phyloP scores from a whole-genome alignment of 1,284 basidiomycete species.

The Rhodotorula sp. region DNA sequence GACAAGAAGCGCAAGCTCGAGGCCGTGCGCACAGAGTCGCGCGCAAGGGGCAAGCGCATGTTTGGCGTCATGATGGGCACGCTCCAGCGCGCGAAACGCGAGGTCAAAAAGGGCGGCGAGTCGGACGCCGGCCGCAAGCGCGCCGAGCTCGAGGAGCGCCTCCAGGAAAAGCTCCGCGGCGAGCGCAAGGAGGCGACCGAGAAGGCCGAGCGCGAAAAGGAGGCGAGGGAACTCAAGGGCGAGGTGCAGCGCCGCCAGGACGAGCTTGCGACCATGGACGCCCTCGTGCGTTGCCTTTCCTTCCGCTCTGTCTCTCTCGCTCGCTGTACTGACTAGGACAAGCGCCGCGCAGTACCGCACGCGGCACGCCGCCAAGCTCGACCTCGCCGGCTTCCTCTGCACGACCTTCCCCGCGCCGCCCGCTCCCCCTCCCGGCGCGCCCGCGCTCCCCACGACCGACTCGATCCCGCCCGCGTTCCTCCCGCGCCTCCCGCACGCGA shows the following conservation, averaged over 20 bases:
- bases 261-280: slow-evolving; percentile 30
- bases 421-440: not conserved
- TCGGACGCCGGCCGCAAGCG: slow-evolving; percentile 38
- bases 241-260: slow-evolving; percentile 39
- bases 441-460: slow-evolving; percentile 2
- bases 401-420: slow-evolving; percentile 33
- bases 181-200: slow-evolving; percentile 35
- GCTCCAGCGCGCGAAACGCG: slow-evolving; percentile 40
- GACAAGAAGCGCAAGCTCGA: slow-evolving; percentile 33
- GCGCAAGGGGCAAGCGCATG: slow-evolving; percentile 40
- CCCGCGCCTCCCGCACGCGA: slow-evolving; percentile 41
- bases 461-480: slow-evolving; percentile 29
- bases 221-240: slow-evolving; percentile 32
- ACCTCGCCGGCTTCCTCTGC: slow-evolving; percentile 44
- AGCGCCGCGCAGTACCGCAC: slow-evolving; percentile 31
- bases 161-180: slow-evolving; percentile 34
- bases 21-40: slow-evolving; percentile 22
- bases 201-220: slow-evolving; percentile 26
- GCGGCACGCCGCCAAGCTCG: slow-evolving; percentile 39
- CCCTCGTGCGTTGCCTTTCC: slow-evolving; percentile 30
- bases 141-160: slow-evolving; percentile 39
- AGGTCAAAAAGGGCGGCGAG: slow-evolving; percentile 25
- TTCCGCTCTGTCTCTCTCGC: not conserved
- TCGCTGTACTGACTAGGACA: not conserved
- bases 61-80: slow-evolving; percentile 44